Base-by-base conservation (phyloP, 805 yeast genomes). In the Candida caryicola region DNA sequence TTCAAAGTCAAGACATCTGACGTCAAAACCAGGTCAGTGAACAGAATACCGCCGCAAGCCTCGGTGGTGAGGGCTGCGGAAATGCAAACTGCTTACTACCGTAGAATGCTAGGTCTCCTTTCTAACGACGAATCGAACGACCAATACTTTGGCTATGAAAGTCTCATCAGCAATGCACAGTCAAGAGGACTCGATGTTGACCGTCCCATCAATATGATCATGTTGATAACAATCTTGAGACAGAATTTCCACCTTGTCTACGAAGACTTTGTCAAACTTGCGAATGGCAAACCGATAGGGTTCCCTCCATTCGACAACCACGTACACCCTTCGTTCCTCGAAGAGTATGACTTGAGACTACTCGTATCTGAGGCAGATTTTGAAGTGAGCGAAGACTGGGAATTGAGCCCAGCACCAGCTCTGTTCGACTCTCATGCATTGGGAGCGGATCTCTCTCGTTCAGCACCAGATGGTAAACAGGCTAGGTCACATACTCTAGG, bases 1-100 rank as follows among this genome's bases (percentile, higher is more conserved):
- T 48, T 39, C 25, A 41, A 45, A 2, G 25, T 64, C 9, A 30
- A 40, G 3, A 37, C 54, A 2, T 41, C 57, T 37, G 93, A 84
- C 57, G 73, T 82, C 17, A 84, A 84, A 55, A 82, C 90, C 1
- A 64, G 90, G 37, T 51, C 63, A 0, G 50, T 49, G 29, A 64
- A 60, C 29, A 48, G 45, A 1, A 42, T 74, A 1, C 89, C 90
- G 0, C 33, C 46, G 0, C 83, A 78, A 44, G 49, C 57, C 1
- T 68, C 76, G 9, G 82, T 79, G 1, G 42, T 76, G 10, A 51
- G 59, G 3, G 64, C 74, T 4, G 72, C 85, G 2, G 71, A 73
- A 49, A 42, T 69, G n/a, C 93, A 85, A 60, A 79, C 81, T 3
- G 69, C 70, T 59, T 73, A 79, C 45, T 85, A 85, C 53, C 62